These are phyloP conservation scores for Cytospora chrysosperma DNA, from an alignment of 2,329 filamentous ascomycete genomes.

Conservation along the genomic window DNA sequence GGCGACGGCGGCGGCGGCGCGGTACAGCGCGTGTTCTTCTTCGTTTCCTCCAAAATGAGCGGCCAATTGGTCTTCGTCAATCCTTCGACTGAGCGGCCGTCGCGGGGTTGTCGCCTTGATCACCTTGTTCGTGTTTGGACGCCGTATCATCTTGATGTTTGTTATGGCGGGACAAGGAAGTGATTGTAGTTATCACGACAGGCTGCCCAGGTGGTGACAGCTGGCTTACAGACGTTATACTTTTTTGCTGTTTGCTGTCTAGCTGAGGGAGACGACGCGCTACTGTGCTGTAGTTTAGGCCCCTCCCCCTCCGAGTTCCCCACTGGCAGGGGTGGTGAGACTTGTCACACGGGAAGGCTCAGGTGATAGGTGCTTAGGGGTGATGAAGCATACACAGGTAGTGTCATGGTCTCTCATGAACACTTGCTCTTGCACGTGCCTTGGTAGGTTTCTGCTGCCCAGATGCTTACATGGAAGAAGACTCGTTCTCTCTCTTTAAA, in stretches of 20 bases:
- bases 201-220: slow-evolving; percentile 19
- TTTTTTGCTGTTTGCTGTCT: background rate
- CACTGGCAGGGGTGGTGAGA: background rate
- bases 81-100: slow-evolving; percentile 15
- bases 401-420: no score
- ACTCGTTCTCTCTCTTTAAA: no score
- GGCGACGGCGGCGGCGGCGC: slow-evolving; percentile 8
- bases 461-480: no score
- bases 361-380: no score
- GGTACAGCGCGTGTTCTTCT: slow-evolving; percentile 16
- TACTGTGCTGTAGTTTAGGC: background rate
- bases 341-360: background rate
- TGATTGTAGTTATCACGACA: background rate
- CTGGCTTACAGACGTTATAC: slow-evolving; percentile 3
- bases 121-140: slow-evolving; percentile 12
- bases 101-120: slow-evolving; percentile 16
- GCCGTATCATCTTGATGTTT: slow-evolving; percentile 7
- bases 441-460: no score
- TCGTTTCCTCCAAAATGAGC: slow-evolving; percentile 20
- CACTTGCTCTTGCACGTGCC: no score
- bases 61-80: slow-evolving; percentile 22
- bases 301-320: background rate
- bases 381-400: no score
- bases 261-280: background rate
- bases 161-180: background rate